phyloP scores from a whole-genome alignment of 768 basidiomycete species.

The Ramaria sp. region DNA sequence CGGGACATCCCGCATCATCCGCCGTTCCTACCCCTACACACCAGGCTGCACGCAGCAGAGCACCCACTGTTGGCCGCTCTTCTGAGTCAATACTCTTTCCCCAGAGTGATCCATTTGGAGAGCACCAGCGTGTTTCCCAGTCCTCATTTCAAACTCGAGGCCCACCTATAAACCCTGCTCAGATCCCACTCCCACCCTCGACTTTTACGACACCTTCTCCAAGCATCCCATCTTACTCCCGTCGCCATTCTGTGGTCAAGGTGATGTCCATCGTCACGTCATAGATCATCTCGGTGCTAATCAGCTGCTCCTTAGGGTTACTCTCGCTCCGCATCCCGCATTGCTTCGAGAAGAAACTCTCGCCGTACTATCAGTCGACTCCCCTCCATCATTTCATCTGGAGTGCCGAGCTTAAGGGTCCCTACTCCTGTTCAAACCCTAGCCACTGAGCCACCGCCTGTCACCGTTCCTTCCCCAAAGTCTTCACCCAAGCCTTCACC shows the following conservation, averaged over 20 bases:
- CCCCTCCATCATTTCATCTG: conserved; percentile 6
- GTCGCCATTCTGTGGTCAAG: neutral
- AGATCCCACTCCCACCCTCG: conserved; percentile 3
- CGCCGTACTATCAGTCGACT: conserved; percentile 5
- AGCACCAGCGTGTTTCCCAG: neutral
- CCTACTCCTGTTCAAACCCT: neutral
- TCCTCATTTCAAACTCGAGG: neutral
- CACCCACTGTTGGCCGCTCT: neutral
- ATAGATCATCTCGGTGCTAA: neutral
- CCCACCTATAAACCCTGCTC: neutral
- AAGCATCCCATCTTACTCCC: neutral
- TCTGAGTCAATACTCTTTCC: conserved; percentile 9
- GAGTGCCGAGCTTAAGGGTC: neutral
- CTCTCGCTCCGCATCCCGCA: neutral
- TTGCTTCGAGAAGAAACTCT: conserved; percentile 1
- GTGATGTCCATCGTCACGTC: neutral
- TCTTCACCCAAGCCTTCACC: neutral
- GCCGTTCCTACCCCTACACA: neutral
- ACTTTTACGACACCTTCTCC: conserved; percentile 2
- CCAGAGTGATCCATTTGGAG: neutral
- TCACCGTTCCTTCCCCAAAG: neutral
- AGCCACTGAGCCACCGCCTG: neutral
- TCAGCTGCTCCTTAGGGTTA: neutral
- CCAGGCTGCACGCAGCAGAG: neutral
- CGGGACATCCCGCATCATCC: neutral